phyloP scores from a whole-genome alignment of 306 rosid species.

The Gynostemma pentaphyllum region DNA sequence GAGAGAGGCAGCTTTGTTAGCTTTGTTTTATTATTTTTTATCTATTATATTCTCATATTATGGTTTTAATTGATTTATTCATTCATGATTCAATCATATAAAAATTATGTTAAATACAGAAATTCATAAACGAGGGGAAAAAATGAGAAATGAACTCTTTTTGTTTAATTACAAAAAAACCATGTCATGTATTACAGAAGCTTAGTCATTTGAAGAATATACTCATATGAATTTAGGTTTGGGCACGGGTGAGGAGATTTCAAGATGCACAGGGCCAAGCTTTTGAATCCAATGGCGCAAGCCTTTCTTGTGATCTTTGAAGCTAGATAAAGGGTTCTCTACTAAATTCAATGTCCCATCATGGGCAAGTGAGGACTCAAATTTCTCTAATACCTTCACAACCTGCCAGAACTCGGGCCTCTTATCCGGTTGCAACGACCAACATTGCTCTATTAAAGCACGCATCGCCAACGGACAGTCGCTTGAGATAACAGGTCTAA shows the following conservation, averaged over 20 bases:
- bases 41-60: no score
- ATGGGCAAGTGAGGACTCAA: constrained; percentile 51
- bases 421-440: constrained; percentile 73
- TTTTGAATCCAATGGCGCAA: constrained; percentile 83
- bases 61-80: no score
- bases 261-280: constrained; percentile 59
- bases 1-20: no score
- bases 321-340: constrained; percentile 17
- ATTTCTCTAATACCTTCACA: constrained; percentile 72
- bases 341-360: constrained; percentile 54
- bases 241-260: constrained; percentile 33
- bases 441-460: constrained; percentile 83
- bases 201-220: constrained; percentile 20
- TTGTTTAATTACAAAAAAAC: constrained; percentile 1
- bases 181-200: constrained; percentile 19
- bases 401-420: constrained; percentile 90
- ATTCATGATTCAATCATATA: no score
- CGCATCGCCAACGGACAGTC: constrained; percentile 63
- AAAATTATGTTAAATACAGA: background rate
- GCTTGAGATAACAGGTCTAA: constrained; percentile 57
- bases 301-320: constrained; percentile 79
- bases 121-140: background rate
- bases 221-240: constrained; percentile 73
- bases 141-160: background rate
- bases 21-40: no score